Evolutionary conservation across 2,329 filamentous ascomycete genomes (phyloP), one percentile per base, ranked within the genome.

Genomic region (Penicillium sclerotigenum): DNA sequence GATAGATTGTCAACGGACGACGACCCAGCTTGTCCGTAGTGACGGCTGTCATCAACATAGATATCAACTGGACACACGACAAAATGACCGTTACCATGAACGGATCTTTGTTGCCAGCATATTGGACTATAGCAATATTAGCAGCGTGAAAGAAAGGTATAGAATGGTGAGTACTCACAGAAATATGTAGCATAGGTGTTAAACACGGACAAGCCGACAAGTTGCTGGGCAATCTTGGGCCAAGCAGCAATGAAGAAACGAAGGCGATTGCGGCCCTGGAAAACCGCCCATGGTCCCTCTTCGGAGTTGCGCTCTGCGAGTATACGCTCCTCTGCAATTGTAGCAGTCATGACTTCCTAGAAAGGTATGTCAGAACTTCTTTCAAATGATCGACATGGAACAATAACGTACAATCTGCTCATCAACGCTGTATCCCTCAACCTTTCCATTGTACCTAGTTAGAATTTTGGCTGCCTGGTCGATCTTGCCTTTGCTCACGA

Each of bases 71-170:
- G 0, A 77, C 72, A 41, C 71, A 75, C 1, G 73, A 72, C 1
- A 76, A 63, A 40, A 78, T 77, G 36, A 77, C 64, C 0, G 74
- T 78, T 6, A 78, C 75, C 47, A 71, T 64, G 61, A 78, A 78
- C 0, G 75, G 75, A 46, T 78, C 68, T 14, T 72, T 68, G 62
- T 68, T 73, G 1, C 75, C 76, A 3, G 75, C 75, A 36, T 73
- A 68, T 67, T 77, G 75, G 60, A 77, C 72, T 73, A 46, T 4
- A 0, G 2, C 1, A 18, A 8, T 34, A 43, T 42, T 51, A 46
- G 40, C 26, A 37, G 54, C 29, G 26, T 43, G 55, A 57, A 56
- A 57, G 9, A 10, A 41, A 2, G 14, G 4, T 11, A 22, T 28
- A 0, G 14, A 24, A 5, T 2, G n/a, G 16, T 14, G 13, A 14